Evolutionary conservation across 257 asterid genomes (phyloP), one percentile per base, ranked within the genome.

Genomic region (Salvia rosmarinus): DNA sequence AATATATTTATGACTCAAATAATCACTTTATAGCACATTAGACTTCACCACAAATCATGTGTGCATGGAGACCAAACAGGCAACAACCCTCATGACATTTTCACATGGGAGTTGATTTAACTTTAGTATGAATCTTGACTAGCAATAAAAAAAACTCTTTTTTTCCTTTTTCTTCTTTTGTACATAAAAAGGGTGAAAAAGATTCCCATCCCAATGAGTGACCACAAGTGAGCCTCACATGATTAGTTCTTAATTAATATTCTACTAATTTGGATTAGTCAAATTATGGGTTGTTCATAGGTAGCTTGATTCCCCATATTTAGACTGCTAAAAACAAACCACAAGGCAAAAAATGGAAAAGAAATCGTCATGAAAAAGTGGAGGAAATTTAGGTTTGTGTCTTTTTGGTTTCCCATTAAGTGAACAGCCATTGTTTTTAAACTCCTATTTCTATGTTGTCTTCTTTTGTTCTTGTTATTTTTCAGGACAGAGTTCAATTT

Each of bases 381-480:
- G 80, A 72, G 70, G 30, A 44, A 50, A 77, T 21, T 57, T 34
- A 8, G 81, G 50, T 30, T 28, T 65, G 43, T 77, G 78, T 72
- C 72, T 71, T 11, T 59, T 60, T 78, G 78, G 85, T 82, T 80
- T 78, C 77, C 85, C 68, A 30, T 71, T 51, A n/a, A 32, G 49
- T 71, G 46, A 75, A 75, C 85, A 81, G 4, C 30, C 70, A 56
- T 63, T 71, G 77, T 78, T 66, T 75, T 63, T 69, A 58, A 46
- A 57, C 57, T 69, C 49, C 23, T 20, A 39, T 17, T 43, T 66
- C 55, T 40, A 23, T 19, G 9, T 63, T 63, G 21, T 58, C 34
- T 35, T 46, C 14, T 64, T 72, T 62, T 50, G 1, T 8, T 64
- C 56, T 23, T 43, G 56, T 64, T 12, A 44, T 46, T 54, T 64